phyloP scores from a whole-genome alignment of 257 asterid species.

The Datura wrightii region DNA sequence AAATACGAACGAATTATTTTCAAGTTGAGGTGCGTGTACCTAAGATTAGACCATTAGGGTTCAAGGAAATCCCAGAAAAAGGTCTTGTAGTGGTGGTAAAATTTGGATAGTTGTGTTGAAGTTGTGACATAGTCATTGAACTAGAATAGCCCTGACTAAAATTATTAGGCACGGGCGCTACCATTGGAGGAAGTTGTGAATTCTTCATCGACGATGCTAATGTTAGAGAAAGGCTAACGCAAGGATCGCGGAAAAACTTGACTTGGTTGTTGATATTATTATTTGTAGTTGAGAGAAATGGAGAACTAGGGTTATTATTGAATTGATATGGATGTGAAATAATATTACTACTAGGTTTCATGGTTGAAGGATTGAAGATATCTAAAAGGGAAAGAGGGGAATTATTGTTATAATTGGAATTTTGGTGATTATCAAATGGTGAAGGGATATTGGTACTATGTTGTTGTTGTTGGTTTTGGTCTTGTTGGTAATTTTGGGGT shows the following conservation, averaged over 20 bases:
- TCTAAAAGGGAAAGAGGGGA: conserved; percentile 38
- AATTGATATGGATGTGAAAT: conserved; percentile 12
- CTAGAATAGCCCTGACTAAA: conserved; percentile 34
- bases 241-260: conserved; percentile 36
- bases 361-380: conserved; percentile 32
- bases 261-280: conserved; percentile 38
- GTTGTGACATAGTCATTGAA: conserved; percentile 39
- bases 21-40: not conserved
- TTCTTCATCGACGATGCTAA: conserved; percentile 41
- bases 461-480: conserved; percentile 18
- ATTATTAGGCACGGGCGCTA: conserved; percentile 33
- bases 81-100: conserved; percentile 30
- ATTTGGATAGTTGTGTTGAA: conserved; percentile 36
- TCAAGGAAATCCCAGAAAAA: not conserved
- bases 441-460: conserved; percentile 34
- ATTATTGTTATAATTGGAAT: not conserved
- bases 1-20: not conserved
- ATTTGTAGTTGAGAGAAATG: not conserved
- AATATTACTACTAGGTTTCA: conserved; percentile 10
- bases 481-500: conserved; percentile 21
- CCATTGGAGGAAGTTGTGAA: conserved; percentile 34
- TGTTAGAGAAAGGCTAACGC: conserved; percentile 46
- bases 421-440: conserved; percentile 30
- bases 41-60: conserved; percentile 25
- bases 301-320: not conserved